Evolutionary conservation across 306 rosid genomes (phyloP), one percentile per base, ranked within the genome.

Genomic region (Acmispon strigosus): DNA sequence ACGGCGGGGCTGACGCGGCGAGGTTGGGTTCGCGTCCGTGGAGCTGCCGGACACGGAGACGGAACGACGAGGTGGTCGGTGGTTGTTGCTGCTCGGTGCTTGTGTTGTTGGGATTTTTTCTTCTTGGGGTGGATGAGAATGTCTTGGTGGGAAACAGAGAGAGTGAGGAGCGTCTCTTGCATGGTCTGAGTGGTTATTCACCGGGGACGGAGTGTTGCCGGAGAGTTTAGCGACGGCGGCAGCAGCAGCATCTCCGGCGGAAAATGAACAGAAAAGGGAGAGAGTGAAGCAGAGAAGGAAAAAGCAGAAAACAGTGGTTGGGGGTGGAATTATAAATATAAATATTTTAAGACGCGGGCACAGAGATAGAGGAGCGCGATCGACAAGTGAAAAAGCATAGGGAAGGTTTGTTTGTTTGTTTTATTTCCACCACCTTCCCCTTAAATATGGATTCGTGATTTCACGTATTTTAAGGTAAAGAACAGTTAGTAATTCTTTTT

Each of bases 1-100:
- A 49, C 47, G 15, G 79, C 73, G 24, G 85, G 87, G 4, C 83
- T 61, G 73, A 85, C 85, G 39, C 87, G 84, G 73, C 85, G 79
- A 0, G 72, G 41, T 17, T 72, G 86, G 6, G 62, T 17, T 48
- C 82, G 70, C 18, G 56, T 55, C 49, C 83, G 57, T 14, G 11
- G 6, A 12, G 62, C 54, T 22, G 71, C 57, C 17, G 54, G 66
- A 36, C 77, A 73, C 3, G 82, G 80, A 20, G 66, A 53, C 10
- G 78, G 77, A 50, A 76, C 67, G 50, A 79, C 53, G 27, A 57
- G 54, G 66, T 42, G 20, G 43, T 41, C 7, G 29, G 18, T 50
- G 47, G 73, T 20, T 16, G 55, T 0, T 17, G 13, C 24, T 24
- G 32, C 9, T 55, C 19, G 37, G 6, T 15, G 70, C 13, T 50